phyloP scores from a whole-genome alignment of 768 basidiomycete species.

The Pholiota molesta region DNA sequence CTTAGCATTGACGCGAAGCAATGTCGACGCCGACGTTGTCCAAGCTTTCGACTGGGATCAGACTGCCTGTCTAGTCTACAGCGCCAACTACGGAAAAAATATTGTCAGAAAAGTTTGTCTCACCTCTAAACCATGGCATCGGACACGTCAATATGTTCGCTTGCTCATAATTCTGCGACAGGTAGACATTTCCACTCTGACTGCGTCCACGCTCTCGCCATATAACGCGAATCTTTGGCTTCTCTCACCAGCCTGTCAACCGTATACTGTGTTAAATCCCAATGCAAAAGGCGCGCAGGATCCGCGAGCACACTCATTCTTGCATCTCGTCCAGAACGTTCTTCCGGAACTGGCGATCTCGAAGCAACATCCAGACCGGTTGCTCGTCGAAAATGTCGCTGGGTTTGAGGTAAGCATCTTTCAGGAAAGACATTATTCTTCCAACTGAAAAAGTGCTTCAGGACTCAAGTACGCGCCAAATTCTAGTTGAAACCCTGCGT shows the following conservation, averaged over 20 bases:
- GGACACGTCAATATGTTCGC: neutral
- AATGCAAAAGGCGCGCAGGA: constrained; percentile 70
- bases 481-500: constrained; percentile 54
- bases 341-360: constrained; percentile 57
- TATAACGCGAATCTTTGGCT: constrained; percentile 71
- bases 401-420: constrained; percentile 72
- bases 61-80: constrained; percentile 70
- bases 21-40: constrained; percentile 47
- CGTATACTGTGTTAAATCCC: constrained; percentile 80
- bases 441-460: constrained; percentile 29
- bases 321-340: constrained; percentile 66
- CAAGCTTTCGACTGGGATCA: constrained; percentile 88
- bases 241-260: constrained; percentile 82
- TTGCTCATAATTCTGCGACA: constrained; percentile 21
- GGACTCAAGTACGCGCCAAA: constrained; percentile 65
- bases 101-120: constrained; percentile 49
- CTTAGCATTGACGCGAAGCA: constrained; percentile 60
- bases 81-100: constrained; percentile 56
- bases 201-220: constrained; percentile 45
- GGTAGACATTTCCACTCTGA: constrained; percentile 66
- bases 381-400: constrained; percentile 82
- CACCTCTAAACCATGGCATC: neutral
- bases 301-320: constrained; percentile 76
- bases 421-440: neutral
- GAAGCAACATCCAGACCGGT: constrained; percentile 52